Evolutionary conservation across 1,284 basidiomycete species (phyloP).

Genomic region (Rhodofomes roseus): DNA sequence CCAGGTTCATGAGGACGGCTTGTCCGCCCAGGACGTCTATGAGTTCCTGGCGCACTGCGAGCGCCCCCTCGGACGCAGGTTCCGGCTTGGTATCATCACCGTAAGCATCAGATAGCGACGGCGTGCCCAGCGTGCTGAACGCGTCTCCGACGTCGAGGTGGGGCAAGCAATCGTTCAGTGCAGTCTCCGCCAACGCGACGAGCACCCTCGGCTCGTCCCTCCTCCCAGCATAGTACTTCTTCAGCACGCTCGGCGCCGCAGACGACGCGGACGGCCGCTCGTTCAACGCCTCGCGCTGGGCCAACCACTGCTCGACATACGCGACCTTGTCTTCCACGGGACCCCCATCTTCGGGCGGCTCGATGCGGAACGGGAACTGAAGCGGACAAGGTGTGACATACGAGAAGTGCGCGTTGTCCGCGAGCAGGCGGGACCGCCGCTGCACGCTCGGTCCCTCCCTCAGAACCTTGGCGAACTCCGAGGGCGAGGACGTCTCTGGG

Average conservation of each 20-base stretch:
- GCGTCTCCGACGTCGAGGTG: slow-evolving; percentile 86
- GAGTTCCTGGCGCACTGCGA: slow-evolving; percentile 62
- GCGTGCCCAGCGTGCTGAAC: slow-evolving; percentile 56
- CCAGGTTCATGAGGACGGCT: slow-evolving; percentile 59
- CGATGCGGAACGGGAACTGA: slow-evolving; percentile 83
- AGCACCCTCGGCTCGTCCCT: slow-evolving; percentile 62
- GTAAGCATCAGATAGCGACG: slow-evolving; percentile 36
- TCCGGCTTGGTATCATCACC: slow-evolving; percentile 18
- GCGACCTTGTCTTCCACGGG: slow-evolving; percentile 50
- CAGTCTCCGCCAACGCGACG: slow-evolving; percentile 65
- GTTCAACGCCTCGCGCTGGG: slow-evolving; percentile 55
- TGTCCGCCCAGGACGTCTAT: slow-evolving; percentile 80
- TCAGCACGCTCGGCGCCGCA: not conserved
- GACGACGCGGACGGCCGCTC: slow-evolving; percentile 17
- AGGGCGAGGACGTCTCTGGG: slow-evolving; percentile 47
- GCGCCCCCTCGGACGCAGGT: slow-evolving; percentile 32
- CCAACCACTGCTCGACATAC: slow-evolving; percentile 72
- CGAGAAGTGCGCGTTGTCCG: slow-evolving; percentile 71
- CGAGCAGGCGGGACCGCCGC: slow-evolving; percentile 62
- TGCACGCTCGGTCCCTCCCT: slow-evolving; percentile 63
- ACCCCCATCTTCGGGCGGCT: slow-evolving; percentile 43
- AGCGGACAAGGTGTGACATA: slow-evolving; percentile 81
- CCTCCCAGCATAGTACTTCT: slow-evolving; percentile 44
- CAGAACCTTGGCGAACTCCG: slow-evolving; percentile 50
- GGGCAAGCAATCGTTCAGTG: slow-evolving; percentile 76